Evolutionary conservation across 371 early-diverging fungal genomes (phyloP), one percentile per base, ranked within the genome.

Genomic region (Conidiobolus incongruus): DNA sequence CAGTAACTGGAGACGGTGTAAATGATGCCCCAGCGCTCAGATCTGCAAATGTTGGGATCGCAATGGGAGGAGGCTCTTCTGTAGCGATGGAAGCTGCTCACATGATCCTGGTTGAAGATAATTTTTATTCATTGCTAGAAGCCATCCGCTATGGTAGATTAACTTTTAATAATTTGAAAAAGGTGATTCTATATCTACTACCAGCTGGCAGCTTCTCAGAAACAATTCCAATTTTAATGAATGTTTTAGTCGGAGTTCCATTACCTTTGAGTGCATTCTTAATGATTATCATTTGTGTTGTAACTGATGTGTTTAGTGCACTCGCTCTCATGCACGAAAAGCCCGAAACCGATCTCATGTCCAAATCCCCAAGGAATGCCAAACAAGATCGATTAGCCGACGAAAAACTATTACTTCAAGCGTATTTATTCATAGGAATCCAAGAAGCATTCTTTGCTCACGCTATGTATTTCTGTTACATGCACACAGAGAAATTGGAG

Each of bases 1-100:
- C 82, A 28, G 87, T 77, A 82, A 84, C 86, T 4, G 99, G 99
- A 11, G 99, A 99, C 58, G 99, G 99, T 29, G 84, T 95, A 53
- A 99, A 98, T 49, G 98, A 98, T 53, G 86, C 90, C 7, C 91
- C 92, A 11, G 94, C 96, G 2, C 58, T 98, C 33, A 90, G 83
- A 0, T 78, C 77, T 20, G 73, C 93, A 1, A 76, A 93, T 49
- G 66, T 98, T n/a, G 98, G 99, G 5, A 81, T 98, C 45, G 86
- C 96, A 0, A 54, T 98, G 8, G 73, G 80, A 34, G 77, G 79
- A 7, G 93, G 93, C 4, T 90, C 94, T 0, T 92, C 92, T 59
- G 79, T 92, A 29, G 91, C 92, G 1, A 81, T 92, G 65, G 92
- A 89, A 45, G 90, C 93, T 10, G 91, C 95, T 0, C 72, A 81